Base-by-base conservation (phyloP, 2,329 filamentous ascomycete genomes). In the Talaromyces sp. region DNA sequence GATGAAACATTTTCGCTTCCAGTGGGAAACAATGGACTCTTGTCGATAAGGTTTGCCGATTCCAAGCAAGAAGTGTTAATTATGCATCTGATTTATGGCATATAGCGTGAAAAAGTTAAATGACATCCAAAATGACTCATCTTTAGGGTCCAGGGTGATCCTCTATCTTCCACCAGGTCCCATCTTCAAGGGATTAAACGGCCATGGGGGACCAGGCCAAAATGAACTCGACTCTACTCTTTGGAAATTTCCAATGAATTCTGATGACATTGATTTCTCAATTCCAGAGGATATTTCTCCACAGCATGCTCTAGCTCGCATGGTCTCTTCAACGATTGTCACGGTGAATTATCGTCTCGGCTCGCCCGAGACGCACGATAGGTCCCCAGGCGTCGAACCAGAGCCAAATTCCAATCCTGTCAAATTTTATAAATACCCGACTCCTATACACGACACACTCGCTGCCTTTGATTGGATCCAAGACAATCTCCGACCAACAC, bases 261-360 rank as follows among this genome's bases (percentile, higher is more conserved):
- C 22, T n/a, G 5, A 10, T 11, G 27, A 7, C n/a, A 32, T 11
- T 17, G 13, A 27, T 10, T 7, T 11, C 24, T 17, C 14, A 16
- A 27, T n/a, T 6, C 11, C 20, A 11, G 14, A n/a, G 16, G 10
- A 11, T 11, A 14, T 2, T 6, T 61, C 59, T 7, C 62, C 64
- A 0, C 66, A 68, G 32, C 61, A 66, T 50, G 32, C 51, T 1
- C 58, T 75, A 13, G 68, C 72, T n/a, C 61, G 65, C 6, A 56
- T 55, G 4, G 68, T 71, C 0, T 62, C 60, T 20, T 67, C 70
- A 1, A 72, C 67, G 3, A 61, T 75, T 1, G 73, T 76, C 10
- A 75, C 70, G 10, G 61, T 77, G 35, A 70, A 76, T 47, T 77
- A 76, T 58, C 70, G 74, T 10, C 62, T 76, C 4, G 73, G 70